Base-by-base conservation (phyloP, 2,329 filamentous ascomycete genomes). In the Diaporthe batatas region DNA sequence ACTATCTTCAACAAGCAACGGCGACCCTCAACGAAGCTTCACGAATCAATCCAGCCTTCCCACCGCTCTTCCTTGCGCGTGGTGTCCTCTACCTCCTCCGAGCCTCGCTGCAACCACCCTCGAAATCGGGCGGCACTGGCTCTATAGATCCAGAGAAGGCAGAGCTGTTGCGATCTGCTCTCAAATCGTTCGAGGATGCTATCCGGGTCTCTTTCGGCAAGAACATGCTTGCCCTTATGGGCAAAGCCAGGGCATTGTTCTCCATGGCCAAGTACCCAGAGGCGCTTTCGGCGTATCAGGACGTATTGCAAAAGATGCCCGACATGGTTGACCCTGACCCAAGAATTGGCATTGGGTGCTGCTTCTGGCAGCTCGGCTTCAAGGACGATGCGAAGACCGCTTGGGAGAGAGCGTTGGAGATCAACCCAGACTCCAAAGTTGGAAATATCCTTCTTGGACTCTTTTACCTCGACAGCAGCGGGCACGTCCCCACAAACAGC, bases 161-260 rank as follows among this genome's bases (percentile, higher is more conserved):
- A 67, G 95, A 98, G 77, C 91, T 95, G 51, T 84, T 98, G 75
- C 94, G 94, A 77, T 91, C 93, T 75, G 95, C 96, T 1, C 86
- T 96, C 75, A 98, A 98, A 83, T 94, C 94, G 75, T 99, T 99
- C 80, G 96, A 99, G 76, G 96, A 98, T 81, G 95, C 96, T 3
- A 91, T 96, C 67, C 91, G 94, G 75, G 91, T 93, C 8, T 98
- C 96, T 0, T 89, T 92, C 71, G 92, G 93, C 36, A 93, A 92
- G 80, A 99, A 99, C 79, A 92, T 98, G 86, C 91, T 99, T 86
- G 96, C 96, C 0, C 86, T 95, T 44, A 90, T 99, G 85, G 97
- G 96, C 68, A 96, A 95, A 81, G 94, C 96, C 11, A 91, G 95
- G 77, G 93, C 94, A 25, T 86, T 94, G 68, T 99, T 94, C 81